A percentile compares a stretch with the other conserved stretches of the same genome.
Conservation (phyloP, 208 protist species). For the Vickermania spadyakhi region DNA sequence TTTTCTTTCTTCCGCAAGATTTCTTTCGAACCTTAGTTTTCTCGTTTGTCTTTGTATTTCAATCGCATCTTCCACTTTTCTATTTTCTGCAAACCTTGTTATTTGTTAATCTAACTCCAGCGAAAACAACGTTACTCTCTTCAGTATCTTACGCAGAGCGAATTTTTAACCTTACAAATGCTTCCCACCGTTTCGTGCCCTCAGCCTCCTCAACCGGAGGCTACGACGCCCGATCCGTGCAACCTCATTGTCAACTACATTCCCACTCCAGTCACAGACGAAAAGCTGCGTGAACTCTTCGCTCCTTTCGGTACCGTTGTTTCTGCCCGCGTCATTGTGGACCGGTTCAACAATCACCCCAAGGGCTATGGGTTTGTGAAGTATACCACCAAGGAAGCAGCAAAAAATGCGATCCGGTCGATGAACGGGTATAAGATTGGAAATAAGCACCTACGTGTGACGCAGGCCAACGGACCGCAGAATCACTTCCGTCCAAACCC, state of each 20-base stretch:
- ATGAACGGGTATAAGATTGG: constrained; percentile 61
- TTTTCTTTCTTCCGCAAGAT: too few species aligned
- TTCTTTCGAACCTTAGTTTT: too few species aligned
- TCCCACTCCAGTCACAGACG: constrained; percentile 43
- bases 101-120: too few species aligned
- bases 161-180: too few species aligned
- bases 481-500: constrained; percentile 13
- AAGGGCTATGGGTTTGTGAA: constrained; percentile 78
- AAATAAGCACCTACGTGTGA: constrained; percentile 59
- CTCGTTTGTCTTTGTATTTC: too few species aligned
- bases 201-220: background rate
- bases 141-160: too few species aligned
- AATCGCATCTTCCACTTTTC: too few species aligned
- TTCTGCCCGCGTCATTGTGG: constrained; percentile 43
- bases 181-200: background rate
- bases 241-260: constrained; percentile 73
- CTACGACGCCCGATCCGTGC: constrained; percentile 20
- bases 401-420: constrained; percentile 25
- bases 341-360: constrained; percentile 36
- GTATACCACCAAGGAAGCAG: constrained; percentile 38
- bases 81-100: too few species aligned
- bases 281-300: constrained; percentile 30
- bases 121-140: too few species aligned
- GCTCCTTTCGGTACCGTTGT: constrained; percentile 26
- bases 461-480: constrained; percentile 32